Evolutionary conservation across 768 basidiomycete genomes (phyloP), one percentile per base, ranked within the genome.

Genomic region (Podaxis rugospora): DNA sequence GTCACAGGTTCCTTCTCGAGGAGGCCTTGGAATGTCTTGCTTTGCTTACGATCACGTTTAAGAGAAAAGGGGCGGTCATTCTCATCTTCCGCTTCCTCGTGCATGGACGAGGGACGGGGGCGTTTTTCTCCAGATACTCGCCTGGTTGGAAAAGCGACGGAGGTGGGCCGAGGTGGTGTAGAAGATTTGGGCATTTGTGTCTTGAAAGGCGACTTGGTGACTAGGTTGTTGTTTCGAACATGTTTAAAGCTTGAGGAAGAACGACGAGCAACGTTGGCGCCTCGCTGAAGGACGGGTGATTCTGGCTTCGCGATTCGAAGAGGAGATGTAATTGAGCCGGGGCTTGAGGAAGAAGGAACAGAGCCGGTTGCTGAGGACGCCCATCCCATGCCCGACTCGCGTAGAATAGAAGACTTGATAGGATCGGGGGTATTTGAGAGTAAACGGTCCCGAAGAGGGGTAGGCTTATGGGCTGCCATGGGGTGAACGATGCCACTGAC

Each of bases 201-300:
- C 67, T 89, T 90, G 77, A 94, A 94, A 9, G 92, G 92, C 10
- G 92, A 94, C 66, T 92, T 92, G 28, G 88, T 86, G 16, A 94
- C 92, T 59, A 93, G 86, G 69, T 88, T 86, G 70, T 86, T 90
- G 66, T 77, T 87, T 67, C 81, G 82, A 64, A 93, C 81, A 72
- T 91, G 91, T 65, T 83, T 87, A 74, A 88, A 93, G 72, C 89
- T 92, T 44, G 85, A 87, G 6, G 90, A 92, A 14, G 84, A 80
- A 46, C 92, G 82, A 35, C 92, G 84, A 51, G 86, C 85, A 49
- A 92, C 73, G n/a, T 74, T 71, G 49, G 84, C 76, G 50, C 76
- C 80, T 21, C 76, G 75, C 4, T 75, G 71, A 36, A 74, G 71
- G 50, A 65, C 64, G 27, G 80, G 76, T 49, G 79, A 77, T 58